Percentiles rank a stretch among this genome's conserved stretches.
phyloP scores from a whole-genome alignment of 129 eudicot species.

The Centella asiatica region DNA sequence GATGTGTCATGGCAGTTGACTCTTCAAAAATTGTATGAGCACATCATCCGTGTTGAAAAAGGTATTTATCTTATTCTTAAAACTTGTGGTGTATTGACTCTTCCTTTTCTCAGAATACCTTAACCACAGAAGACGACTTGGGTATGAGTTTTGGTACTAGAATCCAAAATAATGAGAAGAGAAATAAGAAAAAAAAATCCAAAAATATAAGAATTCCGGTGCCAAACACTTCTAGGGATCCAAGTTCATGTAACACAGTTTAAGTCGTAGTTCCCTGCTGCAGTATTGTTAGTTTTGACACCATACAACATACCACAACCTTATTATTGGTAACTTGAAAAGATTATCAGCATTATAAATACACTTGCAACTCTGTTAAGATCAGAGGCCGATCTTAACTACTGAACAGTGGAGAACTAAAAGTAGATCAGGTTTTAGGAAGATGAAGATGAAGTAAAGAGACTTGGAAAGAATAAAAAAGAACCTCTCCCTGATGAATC shows the following conservation, averaged over 20 bases:
- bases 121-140: neutral
- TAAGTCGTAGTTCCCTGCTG: neutral
- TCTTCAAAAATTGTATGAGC: constrained; percentile 78
- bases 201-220: too few relatives aligned
- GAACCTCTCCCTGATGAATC: too few relatives aligned
- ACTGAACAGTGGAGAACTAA: too few relatives aligned
- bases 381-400: too few relatives aligned
- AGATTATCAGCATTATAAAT: neutral
- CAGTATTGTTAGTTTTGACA: neutral
- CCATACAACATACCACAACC: neutral
- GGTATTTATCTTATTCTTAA: constrained; percentile 20
- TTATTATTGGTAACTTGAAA: neutral
- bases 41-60: constrained; percentile 31
- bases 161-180: too few relatives aligned
- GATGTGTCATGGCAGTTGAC: constrained; percentile 80
- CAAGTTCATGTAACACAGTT: too few relatives aligned
- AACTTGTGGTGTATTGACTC: neutral
- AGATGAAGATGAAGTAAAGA: too few relatives aligned
- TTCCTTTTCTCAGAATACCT: neutral
- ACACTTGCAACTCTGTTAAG: neutral
- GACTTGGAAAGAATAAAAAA: too few relatives aligned
- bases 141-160: neutral
- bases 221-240: too few relatives aligned
- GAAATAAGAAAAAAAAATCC: too few relatives aligned
- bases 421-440: too few relatives aligned